Evolutionary conservation across 164 flowering plant genomes (phyloP).

Genomic region (Chimonanthus salicifolius): DNA sequence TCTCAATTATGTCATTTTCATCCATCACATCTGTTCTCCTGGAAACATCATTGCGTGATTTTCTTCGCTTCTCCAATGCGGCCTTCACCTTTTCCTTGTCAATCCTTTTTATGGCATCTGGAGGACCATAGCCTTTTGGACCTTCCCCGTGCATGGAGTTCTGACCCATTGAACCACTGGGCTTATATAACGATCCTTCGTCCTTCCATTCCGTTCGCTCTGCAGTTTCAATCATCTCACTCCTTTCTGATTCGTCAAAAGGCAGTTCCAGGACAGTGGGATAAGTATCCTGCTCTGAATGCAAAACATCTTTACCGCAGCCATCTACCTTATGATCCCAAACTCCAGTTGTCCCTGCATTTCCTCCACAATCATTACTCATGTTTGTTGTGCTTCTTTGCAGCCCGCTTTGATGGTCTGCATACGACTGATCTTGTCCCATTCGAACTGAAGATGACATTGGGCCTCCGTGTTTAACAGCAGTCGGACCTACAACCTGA

Average conservation of each 20-base stretch:
- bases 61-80: constrained; percentile 57
- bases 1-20: constrained; percentile 83
- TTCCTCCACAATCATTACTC: constrained; percentile 43
- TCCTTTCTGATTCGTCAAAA: constrained; percentile 31
- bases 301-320: constrained; percentile 11
- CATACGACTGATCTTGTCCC: constrained; percentile 26
- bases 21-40: constrained; percentile 59
- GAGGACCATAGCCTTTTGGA: constrained; percentile 45
- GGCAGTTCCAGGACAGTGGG: constrained; percentile 19
- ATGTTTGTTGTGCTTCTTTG: constrained; percentile 33
- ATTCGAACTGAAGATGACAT: constrained; percentile 26
- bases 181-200: constrained; percentile 21
- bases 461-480: constrained; percentile 21
- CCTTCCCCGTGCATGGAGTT: constrained; percentile 40
- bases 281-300: constrained; percentile 22
- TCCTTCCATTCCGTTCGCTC: constrained; percentile 45
- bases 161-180: constrained; percentile 12
- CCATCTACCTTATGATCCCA: constrained; percentile 32
- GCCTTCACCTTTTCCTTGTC: constrained; percentile 82
- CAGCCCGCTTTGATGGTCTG: constrained; percentile 33
- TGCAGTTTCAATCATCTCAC: constrained; percentile 27
- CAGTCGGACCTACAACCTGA: constrained; percentile 17
- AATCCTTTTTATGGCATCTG: constrained; percentile 53
- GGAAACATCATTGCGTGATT: constrained; percentile 42
- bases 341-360: constrained; percentile 28